Percentiles rank a stretch among this genome's conserved stretches.
Evolutionary conservation across 208 protist genomes (phyloP).

Genomic region (Trichomonas vaginalis): DNA sequence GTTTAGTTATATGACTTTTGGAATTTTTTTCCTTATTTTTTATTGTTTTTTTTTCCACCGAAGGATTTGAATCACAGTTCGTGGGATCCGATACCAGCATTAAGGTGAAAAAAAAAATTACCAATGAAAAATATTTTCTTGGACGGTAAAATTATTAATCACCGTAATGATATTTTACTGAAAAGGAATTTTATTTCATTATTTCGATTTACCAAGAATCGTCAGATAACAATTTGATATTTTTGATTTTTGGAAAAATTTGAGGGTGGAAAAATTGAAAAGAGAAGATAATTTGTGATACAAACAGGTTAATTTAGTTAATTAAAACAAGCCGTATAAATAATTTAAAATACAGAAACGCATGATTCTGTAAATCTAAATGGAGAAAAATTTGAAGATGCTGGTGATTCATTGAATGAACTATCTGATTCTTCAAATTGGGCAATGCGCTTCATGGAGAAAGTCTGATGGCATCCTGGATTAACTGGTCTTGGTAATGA

Average conservation of each 20-base stretch:
- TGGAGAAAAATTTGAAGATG: not conserved
- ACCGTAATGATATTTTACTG: no score
- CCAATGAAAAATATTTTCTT: no score
- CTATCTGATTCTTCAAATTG: not conserved
- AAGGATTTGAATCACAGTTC: no score
- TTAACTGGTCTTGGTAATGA: not conserved
- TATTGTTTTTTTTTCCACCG: no score
- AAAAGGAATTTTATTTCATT: no score
- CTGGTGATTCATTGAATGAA: not conserved
- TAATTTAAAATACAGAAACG: not conserved
- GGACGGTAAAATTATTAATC: no score
- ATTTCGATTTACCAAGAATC: no score
- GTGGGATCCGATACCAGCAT: no score
- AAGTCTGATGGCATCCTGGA: not conserved
- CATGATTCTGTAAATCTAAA: not conserved
- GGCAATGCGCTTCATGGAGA: not conserved
- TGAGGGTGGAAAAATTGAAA: not conserved
- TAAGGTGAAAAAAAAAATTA: no score
- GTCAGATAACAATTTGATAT: no score
- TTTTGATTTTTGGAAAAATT: not conserved
- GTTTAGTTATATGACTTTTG: no score
- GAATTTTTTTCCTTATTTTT: no score
- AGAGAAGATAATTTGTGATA: not conserved
- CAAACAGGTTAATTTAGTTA: not conserved
- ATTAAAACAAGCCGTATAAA: not conserved